Conservation (phyloP, 2,329 filamentous ascomycete species). For the Peltaster fructicola region DNA sequence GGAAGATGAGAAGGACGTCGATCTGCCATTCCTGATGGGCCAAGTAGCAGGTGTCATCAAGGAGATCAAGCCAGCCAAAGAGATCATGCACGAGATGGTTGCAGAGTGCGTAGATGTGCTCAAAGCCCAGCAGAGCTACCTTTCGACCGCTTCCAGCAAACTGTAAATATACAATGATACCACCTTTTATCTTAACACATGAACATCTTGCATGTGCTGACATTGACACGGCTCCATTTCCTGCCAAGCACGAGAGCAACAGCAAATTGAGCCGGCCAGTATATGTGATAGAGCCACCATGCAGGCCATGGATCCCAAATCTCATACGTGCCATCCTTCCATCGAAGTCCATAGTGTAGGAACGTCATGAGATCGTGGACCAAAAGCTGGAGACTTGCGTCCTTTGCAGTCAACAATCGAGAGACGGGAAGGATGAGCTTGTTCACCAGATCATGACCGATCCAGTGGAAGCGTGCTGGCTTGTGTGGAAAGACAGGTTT, state of each 20-base stretch:
- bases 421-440: slow-evolving; percentile 31
- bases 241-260: slow-evolving; percentile 26
- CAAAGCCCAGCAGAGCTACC: slow-evolving; percentile 42
- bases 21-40: slow-evolving; percentile 82
- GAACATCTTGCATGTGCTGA: slow-evolving; percentile 47
- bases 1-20: slow-evolving; percentile 64
- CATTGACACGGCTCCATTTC: slow-evolving; percentile 48
- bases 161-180: slow-evolving; percentile 19
- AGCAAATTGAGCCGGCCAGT: slow-evolving; percentile 36
- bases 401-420: slow-evolving; percentile 17
- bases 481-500: slow-evolving; percentile 10
- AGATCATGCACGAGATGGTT: slow-evolving; percentile 88
- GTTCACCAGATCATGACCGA: slow-evolving; percentile 46
- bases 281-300: slow-evolving; percentile 35
- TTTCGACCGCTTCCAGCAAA: slow-evolving; percentile 28
- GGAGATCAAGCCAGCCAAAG: slow-evolving; percentile 60
- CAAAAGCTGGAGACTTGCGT: slow-evolving; percentile 10
- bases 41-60: slow-evolving; percentile 69
- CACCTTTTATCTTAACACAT: slow-evolving; percentile 13
- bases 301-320: slow-evolving; percentile 33
- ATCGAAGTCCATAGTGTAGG: slow-evolving; percentile 24
- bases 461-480: slow-evolving; percentile 38
- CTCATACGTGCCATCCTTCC: slow-evolving; percentile 33
- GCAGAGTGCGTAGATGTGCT: slow-evolving; percentile 53
- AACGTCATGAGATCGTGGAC: slow-evolving; percentile 18